These are phyloP conservation scores for Sporothrix phasma DNA, from an alignment of 2,329 filamentous ascomycete species.

Conservation along the genomic window DNA sequence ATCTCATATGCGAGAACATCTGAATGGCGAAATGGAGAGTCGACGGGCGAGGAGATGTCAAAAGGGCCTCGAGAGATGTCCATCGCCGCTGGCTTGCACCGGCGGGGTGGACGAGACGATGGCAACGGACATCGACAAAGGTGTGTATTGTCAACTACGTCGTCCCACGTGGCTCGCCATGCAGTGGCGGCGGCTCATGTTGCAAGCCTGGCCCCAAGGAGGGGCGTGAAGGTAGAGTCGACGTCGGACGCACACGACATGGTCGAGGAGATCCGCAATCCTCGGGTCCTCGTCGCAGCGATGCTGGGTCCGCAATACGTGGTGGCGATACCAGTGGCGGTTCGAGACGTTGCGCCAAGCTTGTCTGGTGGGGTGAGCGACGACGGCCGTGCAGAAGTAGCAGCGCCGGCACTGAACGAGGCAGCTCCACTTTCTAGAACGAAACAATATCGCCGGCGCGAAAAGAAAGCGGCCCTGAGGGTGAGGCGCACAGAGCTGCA, in stretches of 20 bases:
- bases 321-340: not conserved
- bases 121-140: not conserved
- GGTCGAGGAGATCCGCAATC: not conserved
- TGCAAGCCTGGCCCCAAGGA: not conserved
- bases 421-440: not conserved
- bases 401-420: not conserved
- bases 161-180: constrained; percentile 1
- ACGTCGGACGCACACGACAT: not conserved
- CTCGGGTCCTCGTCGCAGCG: not conserved
- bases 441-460: not conserved
- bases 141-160: not conserved
- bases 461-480: not conserved
- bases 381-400: not conserved
- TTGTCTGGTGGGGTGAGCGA: not conserved
- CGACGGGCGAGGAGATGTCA: not conserved
- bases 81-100: not conserved
- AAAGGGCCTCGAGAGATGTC: not conserved
- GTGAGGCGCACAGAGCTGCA: not conserved
- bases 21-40: not conserved
- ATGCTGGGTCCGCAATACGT: not conserved
- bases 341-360: not conserved
- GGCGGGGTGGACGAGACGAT: not conserved
- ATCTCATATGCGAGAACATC: not conserved
- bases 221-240: not conserved
- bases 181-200: not conserved